Percentiles rank a stretch among this genome's conserved stretches.
Conservation (phyloP, 805 yeast genomes). For the Barnettozyma vustinii region DNA sequence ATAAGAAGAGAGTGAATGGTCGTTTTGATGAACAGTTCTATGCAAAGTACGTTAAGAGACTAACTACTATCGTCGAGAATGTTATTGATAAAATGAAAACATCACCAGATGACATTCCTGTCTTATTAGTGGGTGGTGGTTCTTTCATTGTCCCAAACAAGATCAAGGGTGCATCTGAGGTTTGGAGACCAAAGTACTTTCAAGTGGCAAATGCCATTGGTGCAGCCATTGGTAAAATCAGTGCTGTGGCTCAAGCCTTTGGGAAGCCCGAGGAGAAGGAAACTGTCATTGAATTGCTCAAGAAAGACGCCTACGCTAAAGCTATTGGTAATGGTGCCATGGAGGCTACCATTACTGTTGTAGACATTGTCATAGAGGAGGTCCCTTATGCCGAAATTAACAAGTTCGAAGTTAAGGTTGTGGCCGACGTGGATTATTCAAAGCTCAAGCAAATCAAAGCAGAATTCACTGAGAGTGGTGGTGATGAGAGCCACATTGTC, state of each 20-base stretch:
- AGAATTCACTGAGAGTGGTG: slow-evolving; percentile 3
- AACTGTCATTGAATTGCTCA: slow-evolving; percentile 16
- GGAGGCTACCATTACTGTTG: slow-evolving; percentile 21
- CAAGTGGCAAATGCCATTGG: slow-evolving; percentile 49
- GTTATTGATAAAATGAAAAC: slow-evolving; percentile 43
- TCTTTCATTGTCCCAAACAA: slow-evolving; percentile 38
- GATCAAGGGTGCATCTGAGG: slow-evolving; percentile 38
- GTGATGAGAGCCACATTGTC: slow-evolving; percentile 1
- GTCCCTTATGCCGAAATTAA: slow-evolving; percentile 30
- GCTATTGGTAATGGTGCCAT: slow-evolving; percentile 26
- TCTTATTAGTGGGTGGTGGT: slow-evolving; percentile 46
- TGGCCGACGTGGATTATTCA: slow-evolving; percentile 41
- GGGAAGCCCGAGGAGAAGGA: slow-evolving; percentile 21
- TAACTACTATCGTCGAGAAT: slow-evolving; percentile 25
- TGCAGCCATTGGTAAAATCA: slow-evolving; percentile 33
- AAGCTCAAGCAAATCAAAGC: slow-evolving; percentile 13
- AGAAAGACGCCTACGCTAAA: slow-evolving; percentile 18
- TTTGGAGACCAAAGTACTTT: slow-evolving; percentile 37
- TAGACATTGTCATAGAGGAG: slow-evolving; percentile 26
- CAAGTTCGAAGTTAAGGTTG: slow-evolving; percentile 33
- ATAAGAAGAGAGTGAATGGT: slow-evolving; percentile 24
- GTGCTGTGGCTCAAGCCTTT: slow-evolving; percentile 21
- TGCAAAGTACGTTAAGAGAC: slow-evolving; percentile 40
- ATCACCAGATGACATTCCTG: slow-evolving; percentile 38
- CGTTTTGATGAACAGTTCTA: slow-evolving; percentile 12